Percentiles rank a stretch among this genome's conserved stretches.
Conservation (phyloP, 495 filamentous ascomycete genomes). For the Trypethelium eluteriae region DNA sequence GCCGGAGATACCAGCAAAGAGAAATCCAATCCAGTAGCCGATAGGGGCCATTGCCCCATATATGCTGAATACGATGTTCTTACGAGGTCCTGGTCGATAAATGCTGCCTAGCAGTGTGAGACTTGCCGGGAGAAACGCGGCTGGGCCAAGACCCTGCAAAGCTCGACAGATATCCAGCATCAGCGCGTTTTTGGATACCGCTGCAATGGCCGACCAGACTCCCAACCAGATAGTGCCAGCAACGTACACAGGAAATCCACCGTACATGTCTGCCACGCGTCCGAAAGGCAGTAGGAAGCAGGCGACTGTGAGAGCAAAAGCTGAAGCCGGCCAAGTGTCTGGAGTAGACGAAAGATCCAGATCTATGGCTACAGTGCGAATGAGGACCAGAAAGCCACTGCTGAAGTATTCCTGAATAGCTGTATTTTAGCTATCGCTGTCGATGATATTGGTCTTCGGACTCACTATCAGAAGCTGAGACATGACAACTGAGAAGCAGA, state of each 20-base stretch:
- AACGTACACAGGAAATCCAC: constrained; percentile 65
- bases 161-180: constrained; percentile 72
- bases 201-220: constrained; percentile 63
- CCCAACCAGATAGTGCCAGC: constrained; percentile 61
- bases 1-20: constrained; percentile 60
- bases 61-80: constrained; percentile 75
- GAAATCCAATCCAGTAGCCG: constrained; percentile 77
- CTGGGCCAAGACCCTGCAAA: constrained; percentile 68
- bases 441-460: constrained; percentile 16
- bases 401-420: constrained; percentile 60
- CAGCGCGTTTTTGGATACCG: constrained; percentile 58
- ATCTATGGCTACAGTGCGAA: constrained; percentile 57
- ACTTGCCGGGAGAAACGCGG: constrained; percentile 68
- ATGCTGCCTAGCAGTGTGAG: constrained; percentile 72
- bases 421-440: not conserved
- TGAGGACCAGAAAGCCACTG: constrained; percentile 75
- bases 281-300: constrained; percentile 71
- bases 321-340: constrained; percentile 71
- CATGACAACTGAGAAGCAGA: constrained; percentile 64
- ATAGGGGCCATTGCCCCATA: constrained; percentile 71
- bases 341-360: constrained; percentile 57
- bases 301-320: constrained; percentile 66
- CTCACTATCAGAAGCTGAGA: constrained; percentile 65
- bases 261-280: constrained; percentile 46
- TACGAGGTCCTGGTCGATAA: constrained; percentile 76